Percentiles rank a stretch among this genome's conserved stretches.
These are phyloP conservation scores for Termitomyces sp. DNA, from an alignment of 768 basidiomycete species.

Conservation along the genomic window DNA sequence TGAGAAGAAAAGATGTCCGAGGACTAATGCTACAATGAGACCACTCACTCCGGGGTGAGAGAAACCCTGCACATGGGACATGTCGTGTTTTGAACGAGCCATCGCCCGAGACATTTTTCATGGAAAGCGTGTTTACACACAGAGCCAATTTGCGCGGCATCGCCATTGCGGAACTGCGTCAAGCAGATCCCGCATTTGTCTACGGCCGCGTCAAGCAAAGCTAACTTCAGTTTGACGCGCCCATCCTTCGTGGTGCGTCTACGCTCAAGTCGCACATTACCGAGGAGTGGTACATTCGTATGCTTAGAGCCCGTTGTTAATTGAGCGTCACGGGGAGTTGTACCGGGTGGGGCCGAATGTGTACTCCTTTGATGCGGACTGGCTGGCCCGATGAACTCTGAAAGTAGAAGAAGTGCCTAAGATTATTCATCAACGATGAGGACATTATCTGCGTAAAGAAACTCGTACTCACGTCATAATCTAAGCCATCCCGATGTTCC, in stretches of 20 bases:
- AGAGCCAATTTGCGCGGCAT: constrained; percentile 50
- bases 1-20: background rate
- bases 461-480: constrained; percentile 58
- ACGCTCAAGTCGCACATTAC: constrained; percentile 50
- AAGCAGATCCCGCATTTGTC: constrained; percentile 73
- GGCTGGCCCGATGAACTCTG: constrained; percentile 58
- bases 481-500: constrained; percentile 36
- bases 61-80: constrained; percentile 62
- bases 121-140: constrained; percentile 65
- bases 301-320: background rate
- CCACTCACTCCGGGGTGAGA: constrained; percentile 25
- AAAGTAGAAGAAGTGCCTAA: constrained; percentile 55
- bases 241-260: constrained; percentile 58
- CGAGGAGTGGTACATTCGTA: constrained; percentile 29
- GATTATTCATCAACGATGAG: constrained; percentile 10
- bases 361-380: constrained; percentile 8
- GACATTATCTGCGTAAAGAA: constrained; percentile 11
- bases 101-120: constrained; percentile 54
- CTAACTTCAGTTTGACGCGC: constrained; percentile 65
- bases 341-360: constrained; percentile 9
- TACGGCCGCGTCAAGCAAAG: constrained; percentile 55
- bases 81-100: constrained; percentile 54
- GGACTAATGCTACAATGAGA: constrained; percentile 12
- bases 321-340: background rate
- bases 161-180: constrained; percentile 58